phyloP scores from a whole-genome alignment of 2,329 filamentous ascomycete species.

The Diaporthe nobilis region DNA sequence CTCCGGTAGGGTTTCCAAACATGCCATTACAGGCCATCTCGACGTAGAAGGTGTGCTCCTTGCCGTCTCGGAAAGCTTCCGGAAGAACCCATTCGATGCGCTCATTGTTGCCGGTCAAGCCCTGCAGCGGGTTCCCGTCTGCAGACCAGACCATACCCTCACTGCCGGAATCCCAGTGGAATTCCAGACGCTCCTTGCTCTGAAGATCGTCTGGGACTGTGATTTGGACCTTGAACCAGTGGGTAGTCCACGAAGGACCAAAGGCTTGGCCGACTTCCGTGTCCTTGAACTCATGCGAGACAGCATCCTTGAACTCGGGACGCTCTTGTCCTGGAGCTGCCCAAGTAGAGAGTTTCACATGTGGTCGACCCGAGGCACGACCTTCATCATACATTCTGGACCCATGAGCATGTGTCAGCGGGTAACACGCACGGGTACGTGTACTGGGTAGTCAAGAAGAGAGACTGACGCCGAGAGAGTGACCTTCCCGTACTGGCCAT shows the following conservation, averaged over 20 bases:
- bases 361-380: slow-evolving; percentile 74
- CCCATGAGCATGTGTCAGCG: not conserved
- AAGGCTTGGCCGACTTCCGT: slow-evolving; percentile 84
- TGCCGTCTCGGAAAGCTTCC: slow-evolving; percentile 83
- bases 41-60: slow-evolving; percentile 91
- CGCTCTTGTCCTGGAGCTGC: slow-evolving; percentile 83
- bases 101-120: slow-evolving; percentile 90
- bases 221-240: slow-evolving; percentile 93
- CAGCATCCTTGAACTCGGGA: slow-evolving; percentile 88
- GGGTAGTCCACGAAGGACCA: slow-evolving; percentile 96
- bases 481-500: slow-evolving; percentile 82
- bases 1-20: slow-evolving; percentile 90
- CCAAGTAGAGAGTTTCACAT: slow-evolving; percentile 90
- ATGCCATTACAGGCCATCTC: slow-evolving; percentile 99
- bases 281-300: slow-evolving; percentile 79
- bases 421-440: slow-evolving; percentile 33
- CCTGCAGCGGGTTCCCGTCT: slow-evolving; percentile 91
- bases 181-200: slow-evolving; percentile 87
- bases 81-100: slow-evolving; percentile 93
- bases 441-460: slow-evolving; percentile 42
- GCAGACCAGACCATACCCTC: slow-evolving; percentile 96
- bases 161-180: slow-evolving; percentile 96
- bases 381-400: slow-evolving; percentile 80
- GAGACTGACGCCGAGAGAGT: slow-evolving; percentile 68
- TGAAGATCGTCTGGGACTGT: slow-evolving; percentile 81